Evolutionary conservation across 179 eudicot species (phyloP).

Genomic region (Sideroxylon spinosum): DNA sequence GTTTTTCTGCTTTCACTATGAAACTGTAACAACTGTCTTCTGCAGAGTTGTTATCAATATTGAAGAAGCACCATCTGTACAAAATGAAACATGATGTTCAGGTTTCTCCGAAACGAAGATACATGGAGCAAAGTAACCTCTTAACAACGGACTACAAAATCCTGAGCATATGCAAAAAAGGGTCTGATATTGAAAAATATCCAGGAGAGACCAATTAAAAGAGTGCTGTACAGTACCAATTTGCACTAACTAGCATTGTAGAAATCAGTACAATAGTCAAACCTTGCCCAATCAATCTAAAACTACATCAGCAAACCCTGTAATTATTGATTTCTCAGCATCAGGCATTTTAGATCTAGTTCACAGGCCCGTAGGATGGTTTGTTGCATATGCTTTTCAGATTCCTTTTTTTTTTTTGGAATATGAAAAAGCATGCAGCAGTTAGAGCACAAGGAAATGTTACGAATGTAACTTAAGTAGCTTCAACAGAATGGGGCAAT

Average conservation of each 20-base stretch:
- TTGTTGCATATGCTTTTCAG: not conserved
- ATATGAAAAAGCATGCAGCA: not conserved
- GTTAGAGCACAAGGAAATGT: not conserved
- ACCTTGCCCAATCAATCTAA: not conserved
- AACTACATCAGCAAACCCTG: not conserved
- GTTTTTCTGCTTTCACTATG: slow-evolving; percentile 42
- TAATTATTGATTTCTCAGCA: not conserved
- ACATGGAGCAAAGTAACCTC: not conserved
- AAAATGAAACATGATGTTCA: slow-evolving; percentile 21
- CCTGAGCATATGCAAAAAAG: not conserved
- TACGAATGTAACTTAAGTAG: not conserved
- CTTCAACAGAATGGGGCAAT: not conserved
- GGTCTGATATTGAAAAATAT: not conserved
- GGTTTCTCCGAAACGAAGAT: not conserved
- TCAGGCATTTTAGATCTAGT: not conserved
- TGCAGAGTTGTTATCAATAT: slow-evolving; percentile 43
- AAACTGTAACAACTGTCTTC: slow-evolving; percentile 46
- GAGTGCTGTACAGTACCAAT: not conserved
- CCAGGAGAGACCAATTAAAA: not conserved
- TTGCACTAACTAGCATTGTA: not conserved
- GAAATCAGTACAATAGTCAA: not conserved
- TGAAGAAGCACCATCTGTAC: slow-evolving; percentile 56
- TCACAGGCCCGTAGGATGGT: not conserved
- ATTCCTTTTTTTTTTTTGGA: not conserved
- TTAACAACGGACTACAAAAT: not conserved